Evolutionary conservation across 2,329 filamentous ascomycete species (phyloP), one percentile per base, ranked within the genome.

Genomic region (Fusarium equiseti): DNA sequence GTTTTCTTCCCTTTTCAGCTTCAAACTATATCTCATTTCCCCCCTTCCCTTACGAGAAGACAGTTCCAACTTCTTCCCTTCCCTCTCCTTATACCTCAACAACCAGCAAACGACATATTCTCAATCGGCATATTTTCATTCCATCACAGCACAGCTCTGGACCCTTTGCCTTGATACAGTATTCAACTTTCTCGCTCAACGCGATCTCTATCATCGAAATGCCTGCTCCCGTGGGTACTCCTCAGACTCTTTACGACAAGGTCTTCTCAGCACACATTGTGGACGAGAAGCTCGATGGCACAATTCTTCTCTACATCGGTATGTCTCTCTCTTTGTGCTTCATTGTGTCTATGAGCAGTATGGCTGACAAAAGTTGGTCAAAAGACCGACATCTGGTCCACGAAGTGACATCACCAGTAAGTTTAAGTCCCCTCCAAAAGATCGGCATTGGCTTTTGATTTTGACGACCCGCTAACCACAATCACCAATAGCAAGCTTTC

Each of bases 211-310:
- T 32, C 60, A 56, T 76, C 85, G 89, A 81, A 76, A 97, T 97
- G 94, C 94, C 94, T 79, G 88, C 86, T 78, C 89, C 88, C 75
- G 90, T 91, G 74, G 85, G 86, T 80, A 87, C 86, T 72, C 93
- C 93, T 59, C 91, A 91, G 83, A 97, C 95, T 76, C 88, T 98
- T 79, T 98, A 98, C 84, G 95, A 98, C 88, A 98, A 98, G 90
- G 95, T 98, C 82, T 92, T 98, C 77, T 89, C 93, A 77, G 91
- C 91, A 84, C 96, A 99, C 82, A 91, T 98, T 77, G 95, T 99
- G 79, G 93, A 98, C 78, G 92, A 97, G 88, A 93, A 95, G 87
- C 89, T 94, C 59, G 95, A 98, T 83, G 95, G 95, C 82, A 98
- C 95, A 63, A 86, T 97, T 76, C 85, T 97, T 72, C 87, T 98